Evolutionary conservation across 2,329 filamentous ascomycete genomes (phyloP).

Genomic region (Furcasterigmium sp.): DNA sequence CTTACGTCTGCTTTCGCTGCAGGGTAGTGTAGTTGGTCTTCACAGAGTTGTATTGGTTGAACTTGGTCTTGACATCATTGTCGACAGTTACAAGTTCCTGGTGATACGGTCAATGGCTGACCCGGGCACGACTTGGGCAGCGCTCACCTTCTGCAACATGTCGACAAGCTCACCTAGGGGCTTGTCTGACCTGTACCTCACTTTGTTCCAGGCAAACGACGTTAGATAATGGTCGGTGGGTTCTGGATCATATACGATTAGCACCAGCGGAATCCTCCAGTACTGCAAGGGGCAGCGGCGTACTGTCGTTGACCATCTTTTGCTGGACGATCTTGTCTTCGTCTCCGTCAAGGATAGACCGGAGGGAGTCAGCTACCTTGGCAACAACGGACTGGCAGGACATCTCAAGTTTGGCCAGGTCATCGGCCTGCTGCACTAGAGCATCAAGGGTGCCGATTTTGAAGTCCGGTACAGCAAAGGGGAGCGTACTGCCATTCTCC

Average conservation of each 20-base stretch:
- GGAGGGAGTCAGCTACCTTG: slow-evolving; percentile 84
- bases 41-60: slow-evolving; percentile 87
- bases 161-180: slow-evolving; percentile 82
- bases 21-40: slow-evolving; percentile 79
- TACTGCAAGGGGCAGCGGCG: no score
- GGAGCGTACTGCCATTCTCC: slow-evolving; percentile 70
- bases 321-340: slow-evolving; percentile 78
- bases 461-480: slow-evolving; percentile 85
- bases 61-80: slow-evolving; percentile 92
- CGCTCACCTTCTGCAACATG: slow-evolving; percentile 73
- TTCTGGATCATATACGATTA: slow-evolving; percentile 56
- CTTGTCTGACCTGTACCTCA: slow-evolving; percentile 93
- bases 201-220: slow-evolving; percentile 93
- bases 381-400: slow-evolving; percentile 76
- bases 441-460: slow-evolving; percentile 97
- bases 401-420: slow-evolving; percentile 80
- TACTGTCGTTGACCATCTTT: slow-evolving; percentile 93
- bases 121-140: neutral
- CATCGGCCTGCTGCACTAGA: slow-evolving; percentile 92
- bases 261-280: no score
- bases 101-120: neutral
- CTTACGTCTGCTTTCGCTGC: slow-evolving; percentile 80
- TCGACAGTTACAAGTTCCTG: slow-evolving; percentile 88
- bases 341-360: slow-evolving; percentile 76
- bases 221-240: slow-evolving; percentile 92